Evolutionary conservation across 768 basidiomycete genomes (phyloP).

Genomic region (Ramaria sp.): DNA sequence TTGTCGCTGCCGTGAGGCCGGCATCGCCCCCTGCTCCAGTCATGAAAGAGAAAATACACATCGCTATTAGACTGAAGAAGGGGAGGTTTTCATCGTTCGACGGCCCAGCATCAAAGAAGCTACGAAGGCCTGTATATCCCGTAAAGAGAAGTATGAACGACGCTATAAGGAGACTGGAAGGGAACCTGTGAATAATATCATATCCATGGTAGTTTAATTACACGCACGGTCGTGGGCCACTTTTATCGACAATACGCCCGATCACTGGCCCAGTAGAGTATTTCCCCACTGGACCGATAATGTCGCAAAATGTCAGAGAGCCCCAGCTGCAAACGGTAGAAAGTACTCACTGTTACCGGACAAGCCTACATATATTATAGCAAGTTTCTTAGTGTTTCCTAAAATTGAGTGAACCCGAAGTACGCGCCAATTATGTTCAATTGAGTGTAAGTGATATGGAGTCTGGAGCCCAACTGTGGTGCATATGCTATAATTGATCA

Average conservation of each 20-base stretch:
- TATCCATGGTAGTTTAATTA: background rate
- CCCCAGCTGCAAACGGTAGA: background rate
- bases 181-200: background rate
- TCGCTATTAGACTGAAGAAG: constrained; percentile 37
- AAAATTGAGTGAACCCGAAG: background rate
- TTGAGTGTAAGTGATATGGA: constrained; percentile 69
- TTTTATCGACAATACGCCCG: constrained; percentile 68
- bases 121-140: constrained; percentile 69
- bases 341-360: constrained; percentile 54
- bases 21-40: constrained; percentile 73
- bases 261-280: constrained; percentile 67
- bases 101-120: constrained; percentile 48
- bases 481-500: constrained; percentile 52
- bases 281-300: constrained; percentile 47
- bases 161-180: constrained; percentile 39
- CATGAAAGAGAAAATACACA: constrained; percentile 44
- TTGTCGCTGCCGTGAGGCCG: constrained; percentile 60
- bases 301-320: background rate
- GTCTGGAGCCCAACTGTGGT: constrained; percentile 72
- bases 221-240: constrained; percentile 48
- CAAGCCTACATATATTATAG: constrained; percentile 17
- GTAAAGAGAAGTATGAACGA: constrained; percentile 50
- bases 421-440: constrained; percentile 59
- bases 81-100: constrained; percentile 23
- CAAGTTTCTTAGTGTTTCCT: background rate